Percentiles rank a stretch among this genome's conserved stretches.
Conservation (phyloP, 2,329 filamentous ascomycete genomes). For the Amauroascus verrucosus region DNA sequence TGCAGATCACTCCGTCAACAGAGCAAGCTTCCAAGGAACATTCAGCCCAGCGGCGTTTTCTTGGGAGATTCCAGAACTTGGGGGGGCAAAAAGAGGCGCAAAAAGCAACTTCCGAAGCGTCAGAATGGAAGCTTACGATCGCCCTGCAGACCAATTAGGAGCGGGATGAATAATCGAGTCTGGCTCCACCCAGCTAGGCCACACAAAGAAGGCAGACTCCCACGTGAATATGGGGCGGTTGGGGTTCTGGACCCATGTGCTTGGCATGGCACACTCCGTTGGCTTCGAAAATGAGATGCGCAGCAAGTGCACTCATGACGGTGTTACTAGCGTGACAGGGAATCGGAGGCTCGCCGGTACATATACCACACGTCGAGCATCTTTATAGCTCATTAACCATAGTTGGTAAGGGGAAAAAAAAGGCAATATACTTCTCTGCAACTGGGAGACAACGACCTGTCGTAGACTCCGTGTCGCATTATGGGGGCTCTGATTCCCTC, state of each 20-base stretch:
- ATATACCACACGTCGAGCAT: no score
- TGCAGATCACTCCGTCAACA: background rate
- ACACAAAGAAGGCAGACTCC: conserved; percentile 9
- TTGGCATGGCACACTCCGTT: conserved; percentile 2
- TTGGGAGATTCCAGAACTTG: conserved; percentile 6
- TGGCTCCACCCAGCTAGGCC: background rate
- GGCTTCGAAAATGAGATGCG: background rate
- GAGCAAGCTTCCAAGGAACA: conserved; percentile 6
- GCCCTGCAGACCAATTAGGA: conserved; percentile 3
- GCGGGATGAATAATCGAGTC: conserved; percentile 2
- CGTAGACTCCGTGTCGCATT: background rate
- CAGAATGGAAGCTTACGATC: background rate
- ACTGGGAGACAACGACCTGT: background rate
- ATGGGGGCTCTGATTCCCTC: background rate
- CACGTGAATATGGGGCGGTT: conserved; percentile 6
- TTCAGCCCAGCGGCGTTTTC: background rate
- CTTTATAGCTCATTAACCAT: no score
- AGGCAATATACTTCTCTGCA: no score
- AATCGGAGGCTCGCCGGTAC: background rate
- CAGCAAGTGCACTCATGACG: no score
- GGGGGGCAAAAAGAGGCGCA: conserved; percentile 6
- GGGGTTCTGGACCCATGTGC: conserved; percentile 3
- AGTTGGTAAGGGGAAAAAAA: no score
- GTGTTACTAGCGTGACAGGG: no score
- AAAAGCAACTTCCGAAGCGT: background rate